Base-by-base conservation (phyloP, 148 eudicot genomes). In the Heliamphora exappendiculata region DNA sequence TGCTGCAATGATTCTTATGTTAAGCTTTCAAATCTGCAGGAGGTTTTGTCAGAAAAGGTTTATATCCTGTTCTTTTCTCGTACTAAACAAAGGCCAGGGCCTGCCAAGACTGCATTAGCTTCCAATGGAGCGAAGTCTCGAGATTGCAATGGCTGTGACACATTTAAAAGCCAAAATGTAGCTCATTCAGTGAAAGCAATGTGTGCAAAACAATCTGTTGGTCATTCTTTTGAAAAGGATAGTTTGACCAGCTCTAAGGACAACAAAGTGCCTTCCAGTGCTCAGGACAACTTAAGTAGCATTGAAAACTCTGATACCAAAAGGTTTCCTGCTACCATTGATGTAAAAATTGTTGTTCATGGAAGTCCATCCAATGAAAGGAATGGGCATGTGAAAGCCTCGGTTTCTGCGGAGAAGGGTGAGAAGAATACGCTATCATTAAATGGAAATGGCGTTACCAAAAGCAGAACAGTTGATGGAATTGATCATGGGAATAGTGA, bases 1-100 rank as follows among this genome's bases (percentile, higher is more conserved):
- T 96, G 98, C 88, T 96, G 99, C 90, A 91, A 96, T 82, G 99
- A 96, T 86, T 83, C 96, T 47, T 83, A 49, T 81, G 97, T 96
- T 41, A 81, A 92, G 51, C 81, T 86, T 63, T 86, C 97, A 55
- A 86, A 85, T 31, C 79, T 87, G 78, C 87, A 91, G 81, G 91
- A 92, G 75, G 99, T 93, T 50, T 85, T 96, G 78, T 89, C 93
- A 13, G 99, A 96, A 85, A 96, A 91, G 84, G 98, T 90, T 54
- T 96, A 96, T 85, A 89, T 96, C 53, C 91, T 96, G 42, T 96
- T 96, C 86, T 96, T 91, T 71, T 85, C 91, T 80, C 94, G 99
- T 68, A 82, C 91, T 33, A 88, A 82, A 84, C 91, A 87, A 84
- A 88, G 86, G 85, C 87, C 89, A 70, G 81, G 41, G 68, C 74